Evolutionary conservation across 2,329 filamentous ascomycete genomes (phyloP).

Genomic region (Hypoxylon sp.): DNA sequence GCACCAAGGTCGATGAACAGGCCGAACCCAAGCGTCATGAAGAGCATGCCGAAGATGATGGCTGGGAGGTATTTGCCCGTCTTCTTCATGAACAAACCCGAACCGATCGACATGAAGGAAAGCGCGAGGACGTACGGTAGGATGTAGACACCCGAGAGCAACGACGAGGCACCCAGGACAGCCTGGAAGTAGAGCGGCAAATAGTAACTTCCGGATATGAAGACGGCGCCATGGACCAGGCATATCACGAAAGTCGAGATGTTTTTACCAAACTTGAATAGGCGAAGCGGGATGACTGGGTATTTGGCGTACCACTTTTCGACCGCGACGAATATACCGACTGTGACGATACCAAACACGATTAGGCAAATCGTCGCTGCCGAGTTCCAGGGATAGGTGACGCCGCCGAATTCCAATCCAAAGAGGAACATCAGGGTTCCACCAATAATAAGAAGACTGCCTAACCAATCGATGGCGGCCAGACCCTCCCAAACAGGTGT

Average conservation of each 20-base stretch:
- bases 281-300: constrained; percentile 80
- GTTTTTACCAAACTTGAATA: constrained; percentile 79
- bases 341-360: constrained; percentile 76
- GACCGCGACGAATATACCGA: constrained; percentile 77
- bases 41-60: constrained; percentile 71
- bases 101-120: constrained; percentile 72
- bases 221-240: constrained; percentile 82
- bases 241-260: constrained; percentile 75
- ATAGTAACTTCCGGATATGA: constrained; percentile 85
- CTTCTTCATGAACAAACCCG: constrained; percentile 71
- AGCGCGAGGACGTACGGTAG: constrained; percentile 79
- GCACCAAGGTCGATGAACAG: constrained; percentile 74
- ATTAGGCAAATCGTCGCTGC: constrained; percentile 83
- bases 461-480: constrained; percentile 73
- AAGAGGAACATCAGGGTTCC: constrained; percentile 89
- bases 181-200: constrained; percentile 86
- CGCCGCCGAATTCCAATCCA: constrained; percentile 87
- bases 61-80: constrained; percentile 75
- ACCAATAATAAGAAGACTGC: constrained; percentile 74
- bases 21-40: constrained; percentile 77
- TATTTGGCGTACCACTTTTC: constrained; percentile 82
- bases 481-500: constrained; percentile 75
- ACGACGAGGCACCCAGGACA: constrained; percentile 72
- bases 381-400: constrained; percentile 81
- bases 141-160: constrained; percentile 78